Evolutionary conservation across 768 basidiomycete genomes (phyloP).

Genomic region (Piloderma croceum): DNA sequence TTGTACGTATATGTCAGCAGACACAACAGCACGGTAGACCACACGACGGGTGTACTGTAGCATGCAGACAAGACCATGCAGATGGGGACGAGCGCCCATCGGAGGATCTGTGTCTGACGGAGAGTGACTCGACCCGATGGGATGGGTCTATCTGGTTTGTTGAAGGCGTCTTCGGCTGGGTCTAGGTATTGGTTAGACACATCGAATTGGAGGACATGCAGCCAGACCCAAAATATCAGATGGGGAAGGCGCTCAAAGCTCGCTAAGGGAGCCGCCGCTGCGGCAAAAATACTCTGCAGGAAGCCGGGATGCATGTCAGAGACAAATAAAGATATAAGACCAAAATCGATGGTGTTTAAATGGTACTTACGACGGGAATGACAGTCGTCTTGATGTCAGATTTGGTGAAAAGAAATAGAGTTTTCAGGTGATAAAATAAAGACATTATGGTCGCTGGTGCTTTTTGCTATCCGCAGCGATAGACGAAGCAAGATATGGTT

Average conservation of each 20-base stretch:
- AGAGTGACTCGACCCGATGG: conserved; percentile 21
- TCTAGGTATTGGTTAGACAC: conserved; percentile 23
- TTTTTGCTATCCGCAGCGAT: no score
- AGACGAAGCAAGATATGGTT: no score
- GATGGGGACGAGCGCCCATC: conserved; percentile 29
- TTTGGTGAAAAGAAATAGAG: conserved; percentile 41
- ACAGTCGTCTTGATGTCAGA: conserved; percentile 43
- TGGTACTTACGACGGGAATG: conserved; percentile 43
- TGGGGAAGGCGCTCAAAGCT: conserved; percentile 12
- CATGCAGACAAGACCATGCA: conserved; percentile 31
- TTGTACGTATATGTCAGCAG: conserved; percentile 33
- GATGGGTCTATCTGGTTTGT: conserved; percentile 25
- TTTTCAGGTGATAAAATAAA: no score
- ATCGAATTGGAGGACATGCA: conserved; percentile 20
- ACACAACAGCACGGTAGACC: conserved; percentile 29
- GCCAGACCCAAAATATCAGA: conserved; percentile 23
- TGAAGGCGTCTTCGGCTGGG: conserved; percentile 18
- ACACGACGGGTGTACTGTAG: conserved; percentile 27
- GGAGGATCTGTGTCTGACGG: conserved; percentile 28
- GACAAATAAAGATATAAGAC: no score
- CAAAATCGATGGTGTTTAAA: no score
- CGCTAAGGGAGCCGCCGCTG: conserved; percentile 26
- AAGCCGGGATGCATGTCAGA: conserved; percentile 5
- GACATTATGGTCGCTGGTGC: no score
- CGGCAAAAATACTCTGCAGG: conserved; percentile 28